Evolutionary conservation across 805 yeast genomes (phyloP), one percentile per base, ranked within the genome.

Genomic region (Zygotorulaspora chibaensis): DNA sequence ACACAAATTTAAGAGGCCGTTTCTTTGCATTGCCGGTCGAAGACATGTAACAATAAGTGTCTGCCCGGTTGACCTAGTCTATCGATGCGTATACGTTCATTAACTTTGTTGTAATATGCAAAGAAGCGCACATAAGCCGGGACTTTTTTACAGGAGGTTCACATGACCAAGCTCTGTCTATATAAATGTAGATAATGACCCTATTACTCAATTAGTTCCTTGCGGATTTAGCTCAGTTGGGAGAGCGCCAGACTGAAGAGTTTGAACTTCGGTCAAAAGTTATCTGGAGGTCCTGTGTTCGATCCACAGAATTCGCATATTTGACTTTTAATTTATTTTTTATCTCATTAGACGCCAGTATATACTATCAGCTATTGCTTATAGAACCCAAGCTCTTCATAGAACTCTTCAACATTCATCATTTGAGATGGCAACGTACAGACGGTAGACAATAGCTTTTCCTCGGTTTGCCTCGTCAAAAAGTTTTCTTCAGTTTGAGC

Each of bases 231-330:
- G 71, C 71, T 66, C 70, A 67, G 70, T 63, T 61, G 70, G 70
- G 70, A 67, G 70, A 67, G 72, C 71, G 71, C 67, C 69, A 66
- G 70, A 66, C 70, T 66, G 70, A 66, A 67, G 69, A 55, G 15
- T 18, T 8, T 28, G 33, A 43, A 48, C 42, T 50, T 47, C 43
- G 51, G 47, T 47, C 31, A 36, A 41, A 31, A 42, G 52, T 39
- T 30, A 62, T 67, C 70, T 81, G 86, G 77, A 83, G 87, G 88
- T 81, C 86, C 83, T 80, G 87, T 79, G 87, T 83, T 83, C 87
- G 83, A 82, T 80, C 87, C 87, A 79, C 87, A 80, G 78, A 77
- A 75, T 66, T 75, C 80, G 82, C 82, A 77, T 56, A 53, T 40
- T 57, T 57, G 27, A 3, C 7, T n/a, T n/a, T n/a, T 18, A 3